Evolutionary conservation across 1,139 yeast species (phyloP), one percentile per base, ranked within the genome.

Genomic region (Kodamaea plutei): DNA sequence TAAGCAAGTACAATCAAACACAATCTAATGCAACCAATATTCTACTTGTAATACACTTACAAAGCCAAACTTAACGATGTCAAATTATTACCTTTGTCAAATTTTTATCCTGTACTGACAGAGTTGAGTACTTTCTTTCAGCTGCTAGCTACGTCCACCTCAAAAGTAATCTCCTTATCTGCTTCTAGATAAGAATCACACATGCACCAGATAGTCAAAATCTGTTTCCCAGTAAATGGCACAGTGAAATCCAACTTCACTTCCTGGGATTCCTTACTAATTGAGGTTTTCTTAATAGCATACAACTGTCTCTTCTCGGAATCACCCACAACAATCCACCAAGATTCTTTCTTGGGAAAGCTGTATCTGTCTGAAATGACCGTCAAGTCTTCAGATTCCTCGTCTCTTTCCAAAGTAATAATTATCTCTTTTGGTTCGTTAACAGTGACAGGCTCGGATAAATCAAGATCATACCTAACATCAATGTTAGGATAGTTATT

Each of bases 151-250:
- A 18, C 20, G n/a, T 18, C 20, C 8, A 18, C 20, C 20, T 18
- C 20, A 18, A 18, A 18, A 4, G 20, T 18, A 18, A 77, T 69
- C 57, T 89, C 96, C 52, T 84, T 85, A 52, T 91, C 98, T 2
- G 88, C 94, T 51, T 88, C 97, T 18, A 85, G 47, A 49, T 89
- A 91, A 0, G 95, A 81, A 50, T 89, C 97, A 57, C 96, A 84
- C 56, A 89, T 73, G 48, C 91, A 80, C 95, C 95, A 89, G 2
- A 87, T 60, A 1, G 79, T 74, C 23, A 88, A 57, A 8, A 68
- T 54, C 35, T 79, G 82, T 6, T 59, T 54, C 0, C 96, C 96
- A 4, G 70, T 54, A 3, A 58, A 65, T 0, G 88, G 80, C 12
- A 84, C 52, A 0, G 76, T 63, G 41, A 84, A 73, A 16, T 72